Base-by-base conservation (phyloP, 2,329 filamentous ascomycete genomes). In the Beauveria sp. region DNA sequence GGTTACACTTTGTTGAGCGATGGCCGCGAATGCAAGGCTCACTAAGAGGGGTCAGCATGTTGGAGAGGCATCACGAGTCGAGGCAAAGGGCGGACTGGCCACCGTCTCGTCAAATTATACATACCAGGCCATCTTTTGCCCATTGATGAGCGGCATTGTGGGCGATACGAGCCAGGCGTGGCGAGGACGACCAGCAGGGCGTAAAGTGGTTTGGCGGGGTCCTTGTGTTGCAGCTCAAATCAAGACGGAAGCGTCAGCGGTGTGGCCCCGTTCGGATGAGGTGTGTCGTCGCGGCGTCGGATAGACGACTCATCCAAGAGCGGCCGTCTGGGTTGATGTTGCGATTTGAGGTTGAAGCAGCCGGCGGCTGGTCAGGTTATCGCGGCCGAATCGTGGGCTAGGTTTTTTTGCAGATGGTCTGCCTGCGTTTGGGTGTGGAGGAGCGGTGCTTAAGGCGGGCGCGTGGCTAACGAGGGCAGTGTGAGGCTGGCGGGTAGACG, bases 1-100 rank as follows among this genome's bases (percentile, higher is more conserved):
- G 88, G 53, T 82, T 86, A 72, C 88, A 91, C 77, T 88, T 89
- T 57, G 87, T 89, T 34, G 88, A 90, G 67, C 88, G 85, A 72
- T 91, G 88, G 61, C 88, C 88, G 68, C 87, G 85, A 67, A 90
- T 90, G 71, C 88, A 90, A 69, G 87, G 87, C 78, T 84, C 84
- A 73, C 87, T 90, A 67, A 22, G 30, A 50, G 22, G 14, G 34
- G 50, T 30, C 43, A 37, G 52, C 43, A 43, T 7, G 34, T 41
- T 8, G 41, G 41, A 50, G 16, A 58, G 55, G 26, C 34, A 5
- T 46, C 14, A 34, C 3, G n/a, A 22, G 14, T 26, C 26, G 41
- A 55, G 54, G n/a, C n/a, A n/a, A 24, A 40, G 18, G 24, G 6
- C 3, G 18, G 14, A 34, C 5, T 51, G n/a, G 44, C 44, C 18